Conservation (phyloP, 1,284 basidiomycete genomes). For the Cryptococcus wingfieldii region DNA sequence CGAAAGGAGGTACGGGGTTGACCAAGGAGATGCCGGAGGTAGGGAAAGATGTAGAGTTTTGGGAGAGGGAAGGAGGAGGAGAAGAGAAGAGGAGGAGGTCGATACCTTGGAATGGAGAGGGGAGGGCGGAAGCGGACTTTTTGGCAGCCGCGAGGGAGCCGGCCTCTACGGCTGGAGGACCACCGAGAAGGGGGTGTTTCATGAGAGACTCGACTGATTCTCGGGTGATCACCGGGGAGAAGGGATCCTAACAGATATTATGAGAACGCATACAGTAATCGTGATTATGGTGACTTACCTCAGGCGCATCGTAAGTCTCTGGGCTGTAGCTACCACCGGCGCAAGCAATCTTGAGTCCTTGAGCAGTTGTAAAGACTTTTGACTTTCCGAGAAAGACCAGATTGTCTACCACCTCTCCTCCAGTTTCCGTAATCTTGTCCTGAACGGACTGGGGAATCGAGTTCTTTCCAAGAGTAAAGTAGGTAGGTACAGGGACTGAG, state of each 20-base stretch:
- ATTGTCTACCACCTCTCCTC: constrained; percentile 73
- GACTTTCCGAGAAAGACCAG: constrained; percentile 83
- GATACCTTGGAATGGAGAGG: constrained; percentile 56
- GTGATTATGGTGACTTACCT: constrained; percentile 5
- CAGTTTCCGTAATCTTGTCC: constrained; percentile 66
- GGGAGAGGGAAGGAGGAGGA: constrained; percentile 68
- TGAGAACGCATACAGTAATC: neutral
- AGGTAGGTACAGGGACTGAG: constrained; percentile 79
- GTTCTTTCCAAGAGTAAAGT: constrained; percentile 80
- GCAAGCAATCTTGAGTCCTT: constrained; percentile 79
- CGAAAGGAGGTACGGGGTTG: constrained; percentile 58
- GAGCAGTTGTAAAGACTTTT: constrained; percentile 70
- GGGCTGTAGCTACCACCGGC: constrained; percentile 72
- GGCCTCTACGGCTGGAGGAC: constrained; percentile 49
- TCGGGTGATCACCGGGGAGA: constrained; percentile 64
- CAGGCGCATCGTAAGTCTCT: constrained; percentile 52
- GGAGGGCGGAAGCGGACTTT: constrained; percentile 59
- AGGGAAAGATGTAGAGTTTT: constrained; percentile 58
- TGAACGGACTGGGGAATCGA: constrained; percentile 67
- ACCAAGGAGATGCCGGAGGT: constrained; percentile 50
- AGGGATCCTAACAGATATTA: constrained; percentile 57
- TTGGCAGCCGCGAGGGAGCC: constrained; percentile 67
- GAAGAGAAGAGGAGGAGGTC: constrained; percentile 79
- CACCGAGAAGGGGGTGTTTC: constrained; percentile 51
- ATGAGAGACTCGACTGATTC: constrained; percentile 63